Base-by-base conservation (phyloP, 169 alveolate species). In the Eimeria maxima region DNA sequence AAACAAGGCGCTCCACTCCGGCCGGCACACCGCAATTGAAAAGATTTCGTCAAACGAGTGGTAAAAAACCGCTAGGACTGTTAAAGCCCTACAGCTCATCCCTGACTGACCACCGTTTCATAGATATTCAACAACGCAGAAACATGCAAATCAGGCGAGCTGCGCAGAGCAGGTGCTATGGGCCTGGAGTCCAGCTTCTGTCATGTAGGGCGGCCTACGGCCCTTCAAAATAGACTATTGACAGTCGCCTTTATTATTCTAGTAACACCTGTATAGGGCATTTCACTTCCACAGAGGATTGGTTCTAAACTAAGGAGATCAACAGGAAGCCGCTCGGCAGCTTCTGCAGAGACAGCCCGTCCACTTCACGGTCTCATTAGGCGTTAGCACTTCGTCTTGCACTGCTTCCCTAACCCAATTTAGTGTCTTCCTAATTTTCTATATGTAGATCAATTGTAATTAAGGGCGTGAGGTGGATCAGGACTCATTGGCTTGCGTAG, bases 1-100 rank as follows among this genome's bases (percentile, higher is more conserved):
- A 67, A 67, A n/a, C 78, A 67, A 42, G 78, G 78, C 78, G 78
- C 78, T 67, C 78, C 18, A 67, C 78, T 27, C 78, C 44, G 45
- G 78, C 78, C 42, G 45, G 47, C 78, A 67, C 8, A 45, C 22
- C 78, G 45, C 22, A 67, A 29, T n/a, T n/a, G 47, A n/a, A 67
- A 7, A 29, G 22, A 29, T 16, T 33, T 33, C 78, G 47, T 67
- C 22, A 67, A 67, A n/a, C 47, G 78, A 27, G 2, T 18, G 16
- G 45, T 3, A 67, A n/a, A 67, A 67, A 67, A 20, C 22, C 6
- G 45, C 78, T 27, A 67, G 29, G 78, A 27, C 78, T 27, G 29
- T 67, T 67, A 45, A 67, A 67, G 78, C 78, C 45, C 29, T 67
- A 27, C 78, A 67, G 45, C 45, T 67, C 16, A 27, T 5, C 78